A percentile compares a stretch with the other conserved stretches of the same genome.
Evolutionary conservation across 305 asterid species (phyloP).

Genomic region (Plantago coronopus): DNA sequence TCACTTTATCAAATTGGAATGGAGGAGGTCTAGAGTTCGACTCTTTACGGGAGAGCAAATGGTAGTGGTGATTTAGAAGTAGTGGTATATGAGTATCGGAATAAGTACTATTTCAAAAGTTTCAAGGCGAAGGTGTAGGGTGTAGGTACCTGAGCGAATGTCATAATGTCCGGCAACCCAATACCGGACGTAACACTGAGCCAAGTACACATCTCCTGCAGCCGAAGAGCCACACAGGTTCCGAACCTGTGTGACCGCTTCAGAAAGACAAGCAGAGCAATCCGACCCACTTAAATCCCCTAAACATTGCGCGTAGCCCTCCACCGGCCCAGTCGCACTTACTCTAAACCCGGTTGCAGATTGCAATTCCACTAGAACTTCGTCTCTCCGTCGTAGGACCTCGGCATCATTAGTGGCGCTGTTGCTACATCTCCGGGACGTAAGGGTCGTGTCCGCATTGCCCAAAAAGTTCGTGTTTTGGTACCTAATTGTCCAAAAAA

Average conservation of each 20-base stretch:
- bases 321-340: slow-evolving; percentile 51
- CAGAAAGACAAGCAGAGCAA: slow-evolving; percentile 53
- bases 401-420: slow-evolving; percentile 38
- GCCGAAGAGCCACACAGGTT: slow-evolving; percentile 63
- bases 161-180: slow-evolving; percentile 74
- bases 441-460: slow-evolving; percentile 35
- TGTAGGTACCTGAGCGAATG: slow-evolving; percentile 32
- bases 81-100: too few relatives aligned
- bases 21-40: too few relatives aligned
- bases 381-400: slow-evolving; percentile 50
- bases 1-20: too few relatives aligned
- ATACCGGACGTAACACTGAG: slow-evolving; percentile 71
- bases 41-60: too few relatives aligned
- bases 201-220: slow-evolving; percentile 72
- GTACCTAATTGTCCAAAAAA: slow-evolving; percentile 21
- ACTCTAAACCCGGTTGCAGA: slow-evolving; percentile 48
- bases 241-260: slow-evolving; percentile 48
- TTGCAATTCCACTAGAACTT: slow-evolving; percentile 42
- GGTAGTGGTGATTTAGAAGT: too few relatives aligned
- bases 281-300: slow-evolving; percentile 58
- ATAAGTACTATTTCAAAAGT: too few relatives aligned
- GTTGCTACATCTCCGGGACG: slow-evolving; percentile 50
- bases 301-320: slow-evolving; percentile 69
- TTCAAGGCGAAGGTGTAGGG: too few relatives aligned
- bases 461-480: slow-evolving; percentile 54